phyloP scores from a whole-genome alignment of 805 yeast species.

The Teunomyces tritomae region DNA sequence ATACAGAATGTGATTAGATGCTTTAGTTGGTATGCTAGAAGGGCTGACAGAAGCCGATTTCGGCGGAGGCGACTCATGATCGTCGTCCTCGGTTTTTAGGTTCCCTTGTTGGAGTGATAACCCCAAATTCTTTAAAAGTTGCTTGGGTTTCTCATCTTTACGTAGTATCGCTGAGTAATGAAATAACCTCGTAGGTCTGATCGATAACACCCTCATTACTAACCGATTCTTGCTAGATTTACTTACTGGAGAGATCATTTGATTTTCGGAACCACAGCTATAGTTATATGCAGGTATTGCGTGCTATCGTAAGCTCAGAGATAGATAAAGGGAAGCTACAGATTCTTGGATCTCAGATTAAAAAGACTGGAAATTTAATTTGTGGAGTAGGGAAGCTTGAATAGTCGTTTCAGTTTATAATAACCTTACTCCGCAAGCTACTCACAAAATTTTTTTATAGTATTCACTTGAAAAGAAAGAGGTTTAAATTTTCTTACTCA shows the following conservation, averaged over 20 bases:
- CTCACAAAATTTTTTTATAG: too few species aligned
- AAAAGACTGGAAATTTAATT: too few species aligned
- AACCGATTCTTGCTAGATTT: neutral
- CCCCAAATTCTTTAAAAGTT: constrained; percentile 30
- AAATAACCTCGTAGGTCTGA: constrained; percentile 1
- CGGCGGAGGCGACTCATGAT: neutral
- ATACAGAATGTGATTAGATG: constrained; percentile 1
- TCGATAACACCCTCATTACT: neutral
- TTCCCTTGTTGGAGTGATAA: constrained; percentile 31
- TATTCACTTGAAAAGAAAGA: too few species aligned
- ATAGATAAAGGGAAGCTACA: neutral
- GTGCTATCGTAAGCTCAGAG: neutral
- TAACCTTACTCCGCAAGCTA: too few species aligned
- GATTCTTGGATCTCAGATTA: neutral
- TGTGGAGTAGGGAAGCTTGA: too few species aligned
- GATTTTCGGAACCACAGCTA: constrained; percentile 1
- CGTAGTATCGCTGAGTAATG: neutral
- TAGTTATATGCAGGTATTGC: neutral
- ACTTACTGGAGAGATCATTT: neutral
- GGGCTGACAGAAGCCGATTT: neutral
- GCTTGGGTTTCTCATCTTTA: constrained; percentile 11
- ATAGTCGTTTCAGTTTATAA: too few species aligned
- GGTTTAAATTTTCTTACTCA: too few species aligned
- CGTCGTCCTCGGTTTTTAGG: constrained; percentile 13
- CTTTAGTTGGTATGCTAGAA: neutral